Base-by-base conservation (phyloP, 805 yeast species). In the Yarrowia sp. region DNA sequence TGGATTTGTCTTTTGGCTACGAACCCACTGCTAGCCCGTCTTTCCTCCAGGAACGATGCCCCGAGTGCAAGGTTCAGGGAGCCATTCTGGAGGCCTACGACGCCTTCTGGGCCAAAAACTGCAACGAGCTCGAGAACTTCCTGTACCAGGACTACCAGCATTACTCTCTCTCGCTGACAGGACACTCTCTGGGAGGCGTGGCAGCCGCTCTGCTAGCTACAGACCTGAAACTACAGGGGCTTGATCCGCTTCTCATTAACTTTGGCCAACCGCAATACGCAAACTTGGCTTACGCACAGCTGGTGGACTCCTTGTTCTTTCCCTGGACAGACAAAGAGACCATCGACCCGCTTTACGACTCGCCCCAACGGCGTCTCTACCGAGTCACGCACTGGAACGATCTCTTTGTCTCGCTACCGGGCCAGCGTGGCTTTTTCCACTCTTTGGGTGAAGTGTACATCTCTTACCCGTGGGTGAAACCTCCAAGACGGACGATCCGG, bases 231-330 rank as follows among this genome's bases (percentile, higher is more conserved):
- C 15, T 58, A 6, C 50, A 58, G 19, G 64, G 64, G 9, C 40
- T 58, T 4, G 64, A 58, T 10, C 64, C 64, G 14, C 39, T 30
- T 10, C 40, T 58, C 19, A 40, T 58, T 9, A 58, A 39, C 46
- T 68, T 46, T 30, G 69, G 66, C 74, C 67, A 75, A 75, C 49
- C 72, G 69, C 42, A 50, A 61, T 36, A 70, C 65, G 9, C 75
- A 75, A 61, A 70, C 76, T 33, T 86, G 36, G 71, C 70, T 42
- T 72, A 74, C 44, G 72, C 74, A 12, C 73, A 86, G 72, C 77
- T 92, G 61, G 83, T 88, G 30, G 64, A 58, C 49, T 42, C 61
- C n/a, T 55, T 55, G 61, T 55, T 55, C 36, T 55, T 55, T 38
- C 61, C 61, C 7, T 36, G 15, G 20, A 39, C 44, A 15, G 20